Evolutionary conservation across 2,329 filamentous ascomycete species (phyloP), one percentile per base, ranked within the genome.

Genomic region (Scytalidium lignicola): DNA sequence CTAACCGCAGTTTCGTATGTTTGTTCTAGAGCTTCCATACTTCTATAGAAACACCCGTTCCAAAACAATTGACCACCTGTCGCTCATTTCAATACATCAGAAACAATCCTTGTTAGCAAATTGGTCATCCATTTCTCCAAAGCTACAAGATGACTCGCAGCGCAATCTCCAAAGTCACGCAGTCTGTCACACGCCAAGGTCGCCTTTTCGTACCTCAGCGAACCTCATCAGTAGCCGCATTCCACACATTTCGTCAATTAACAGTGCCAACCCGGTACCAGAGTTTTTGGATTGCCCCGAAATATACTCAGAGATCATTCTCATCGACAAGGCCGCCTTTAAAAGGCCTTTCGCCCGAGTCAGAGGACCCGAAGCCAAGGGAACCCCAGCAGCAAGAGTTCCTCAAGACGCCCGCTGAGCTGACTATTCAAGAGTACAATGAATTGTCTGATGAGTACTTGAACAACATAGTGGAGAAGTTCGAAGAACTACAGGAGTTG

Each of bases 401-500:
- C 58, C 65, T 74, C 45, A 70, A 67, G 19, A 73, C 76, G 51
- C 74, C 86, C 1, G 82, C 84, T 2, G 75, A 86, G 44, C 74
- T 96, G 53, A 79, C 80, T 2, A 80, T 85, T 2, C 72, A 75
- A 21, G 73, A 90, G 62, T 97, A 95, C 66, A 85, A 95, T 63
- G 77, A 86, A 49, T 74, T 88, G 23, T 82, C 90, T 22, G 88
- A 96, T 63, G 67, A 76, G 44, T 95, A 88, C 66, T 76, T 97
- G 59, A 76, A 84, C 4, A 62, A 58, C 8, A 67, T 84, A 2
- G 63, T 82, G 12, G 63, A 59, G 47, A 75, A 73, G 48, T 74
- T 95, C 40, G 93, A 99, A 70, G 76, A 80, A 52, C 67, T 86
- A 23, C 83, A 88, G 60, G 93, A 97, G 62, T 71, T 76, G 26